Evolutionary conservation across 148 eudicot species (phyloP).

Genomic region (Nyssa sinensis): DNA sequence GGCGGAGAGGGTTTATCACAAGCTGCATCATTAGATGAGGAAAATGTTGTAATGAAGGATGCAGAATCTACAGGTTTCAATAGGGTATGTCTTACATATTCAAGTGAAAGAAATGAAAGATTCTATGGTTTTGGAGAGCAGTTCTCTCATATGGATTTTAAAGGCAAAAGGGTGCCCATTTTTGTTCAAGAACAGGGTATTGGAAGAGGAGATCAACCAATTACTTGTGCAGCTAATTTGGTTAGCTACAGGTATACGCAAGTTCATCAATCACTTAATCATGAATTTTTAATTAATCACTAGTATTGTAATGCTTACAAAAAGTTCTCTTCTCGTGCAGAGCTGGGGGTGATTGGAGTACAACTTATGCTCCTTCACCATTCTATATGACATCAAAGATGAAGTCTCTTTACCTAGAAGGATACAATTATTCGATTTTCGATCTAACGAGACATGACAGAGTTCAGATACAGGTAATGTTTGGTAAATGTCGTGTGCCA

Average conservation of each 20-base stretch:
- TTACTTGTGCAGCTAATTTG: constrained; percentile 83
- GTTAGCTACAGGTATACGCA: constrained; percentile 80
- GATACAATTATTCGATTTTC: constrained; percentile 78
- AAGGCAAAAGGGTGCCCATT: constrained; percentile 92
- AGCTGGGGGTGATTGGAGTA: constrained; percentile 97
- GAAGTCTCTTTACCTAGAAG: constrained; percentile 92
- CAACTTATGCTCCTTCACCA: constrained; percentile 98
- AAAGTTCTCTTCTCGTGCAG: constrained; percentile 37
- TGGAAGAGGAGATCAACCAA: constrained; percentile 99
- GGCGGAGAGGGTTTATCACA: constrained; percentile 34
- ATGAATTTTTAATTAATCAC: not conserved
- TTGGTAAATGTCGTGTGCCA: constrained; percentile 1
- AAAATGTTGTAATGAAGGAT: constrained; percentile 31
- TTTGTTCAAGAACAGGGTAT: constrained; percentile 98
- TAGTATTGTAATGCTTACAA: constrained; percentile 1
- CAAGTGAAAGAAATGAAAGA: constrained; percentile 74
- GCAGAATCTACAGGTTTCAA: constrained; percentile 38
- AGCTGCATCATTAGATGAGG: constrained; percentile 41
- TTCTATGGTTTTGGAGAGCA: constrained; percentile 97
- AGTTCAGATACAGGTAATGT: constrained; percentile 89
- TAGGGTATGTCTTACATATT: constrained; percentile 70
- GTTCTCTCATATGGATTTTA: constrained; percentile 91
- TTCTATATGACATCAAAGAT: constrained; percentile 93
- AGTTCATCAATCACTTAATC: not conserved
- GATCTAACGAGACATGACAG: constrained; percentile 74